Evolutionary conservation across 1,284 basidiomycete species (phyloP).

Genomic region (Ganoderma lingzhi): DNA sequence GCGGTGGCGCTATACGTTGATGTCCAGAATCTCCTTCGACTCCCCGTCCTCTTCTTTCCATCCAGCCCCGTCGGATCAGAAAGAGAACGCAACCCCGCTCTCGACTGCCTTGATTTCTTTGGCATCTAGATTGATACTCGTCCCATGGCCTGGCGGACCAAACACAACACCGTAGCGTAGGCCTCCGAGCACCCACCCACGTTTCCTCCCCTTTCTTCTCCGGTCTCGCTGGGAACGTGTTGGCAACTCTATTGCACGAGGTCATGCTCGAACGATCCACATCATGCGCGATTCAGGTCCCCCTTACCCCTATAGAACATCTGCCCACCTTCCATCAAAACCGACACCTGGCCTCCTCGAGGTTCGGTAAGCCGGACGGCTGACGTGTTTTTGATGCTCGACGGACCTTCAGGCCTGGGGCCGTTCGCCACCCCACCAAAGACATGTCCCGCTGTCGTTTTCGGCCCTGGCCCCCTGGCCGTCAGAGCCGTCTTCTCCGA

Average conservation of each 20-base stretch:
- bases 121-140: neutral
- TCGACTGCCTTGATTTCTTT: neutral
- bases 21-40: neutral
- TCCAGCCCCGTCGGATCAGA: neutral
- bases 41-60: neutral
- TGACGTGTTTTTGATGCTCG: conserved; percentile 6
- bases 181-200: neutral
- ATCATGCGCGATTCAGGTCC: neutral
- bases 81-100: neutral
- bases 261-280: neutral
- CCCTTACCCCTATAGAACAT: neutral
- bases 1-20: neutral
- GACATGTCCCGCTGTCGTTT: neutral
- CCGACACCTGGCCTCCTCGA: neutral
- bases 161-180: neutral
- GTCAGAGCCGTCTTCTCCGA: neutral
- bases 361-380: neutral
- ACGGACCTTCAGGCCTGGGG: neutral
- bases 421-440: neutral
- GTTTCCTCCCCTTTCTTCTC: neutral
- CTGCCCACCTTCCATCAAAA: neutral
- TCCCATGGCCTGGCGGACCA: neutral
- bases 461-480: neutral
- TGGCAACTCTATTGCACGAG: conserved; percentile 9
- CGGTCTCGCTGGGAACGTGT: conserved; percentile 2